phyloP scores from a whole-genome alignment of 192 early-diverging fungal species.

The Pilobolus umbonatus region DNA sequence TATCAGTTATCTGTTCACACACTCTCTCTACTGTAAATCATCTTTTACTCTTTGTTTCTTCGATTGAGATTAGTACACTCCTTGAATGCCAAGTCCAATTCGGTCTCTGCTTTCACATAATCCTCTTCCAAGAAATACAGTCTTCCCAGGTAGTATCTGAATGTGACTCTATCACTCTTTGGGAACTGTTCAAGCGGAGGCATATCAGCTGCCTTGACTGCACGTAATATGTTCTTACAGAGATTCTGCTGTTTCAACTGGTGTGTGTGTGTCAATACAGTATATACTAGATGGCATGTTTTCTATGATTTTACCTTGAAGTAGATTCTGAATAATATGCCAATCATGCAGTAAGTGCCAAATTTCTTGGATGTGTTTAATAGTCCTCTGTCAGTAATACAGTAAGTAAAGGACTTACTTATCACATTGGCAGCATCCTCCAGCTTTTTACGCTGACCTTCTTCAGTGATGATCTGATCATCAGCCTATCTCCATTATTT shows the following conservation, averaged over 20 bases:
- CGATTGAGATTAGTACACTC: conserved; percentile 34
- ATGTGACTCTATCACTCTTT: conserved; percentile 80
- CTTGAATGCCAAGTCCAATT: conserved; percentile 43
- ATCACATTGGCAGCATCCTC: conserved; percentile 83
- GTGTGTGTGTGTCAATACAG: neutral
- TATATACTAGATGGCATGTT: neutral
- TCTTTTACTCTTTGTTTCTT: conserved; percentile 52
- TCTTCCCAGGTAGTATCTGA: conserved; percentile 82
- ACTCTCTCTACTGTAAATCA: too few species aligned
- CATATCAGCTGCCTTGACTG: conserved; percentile 65
- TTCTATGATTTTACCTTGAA: conserved; percentile 54
- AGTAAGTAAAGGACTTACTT: conserved; percentile 85
- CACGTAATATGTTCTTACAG: conserved; percentile 76
- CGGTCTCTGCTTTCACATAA: conserved; percentile 58
- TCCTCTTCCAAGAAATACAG: conserved; percentile 83
- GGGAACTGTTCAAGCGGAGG: conserved; percentile 75
- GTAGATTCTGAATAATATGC: conserved; percentile 83
- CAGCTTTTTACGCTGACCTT: conserved; percentile 52
- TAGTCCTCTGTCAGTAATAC: conserved; percentile 69
- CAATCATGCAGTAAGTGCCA: conserved; percentile 89
- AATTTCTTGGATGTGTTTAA: conserved; percentile 72
- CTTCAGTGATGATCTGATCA: conserved; percentile 26
- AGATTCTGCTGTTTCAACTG: conserved; percentile 75
- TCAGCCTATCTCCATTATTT: conserved; percentile 49
- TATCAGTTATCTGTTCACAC: conserved; percentile 14